Percentiles rank a stretch among this genome's conserved stretches.
phyloP scores from a whole-genome alignment of 495 filamentous ascomycete genomes.

The Aspergillus cristatus region DNA sequence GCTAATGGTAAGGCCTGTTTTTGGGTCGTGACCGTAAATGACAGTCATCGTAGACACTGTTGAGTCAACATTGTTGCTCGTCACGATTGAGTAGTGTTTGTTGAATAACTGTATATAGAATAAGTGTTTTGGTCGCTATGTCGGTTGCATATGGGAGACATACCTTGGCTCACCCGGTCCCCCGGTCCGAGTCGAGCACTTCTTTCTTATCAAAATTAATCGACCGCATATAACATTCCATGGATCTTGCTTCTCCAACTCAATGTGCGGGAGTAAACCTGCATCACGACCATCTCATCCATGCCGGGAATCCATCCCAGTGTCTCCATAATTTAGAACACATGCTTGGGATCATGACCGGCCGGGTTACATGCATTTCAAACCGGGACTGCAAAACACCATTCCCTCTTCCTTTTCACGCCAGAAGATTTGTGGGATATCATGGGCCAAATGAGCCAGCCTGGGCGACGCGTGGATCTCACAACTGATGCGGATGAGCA shows the following conservation, averaged over 20 bases:
- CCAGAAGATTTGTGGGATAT: not conserved
- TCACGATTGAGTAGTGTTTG: conserved; percentile 37
- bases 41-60: conserved; percentile 41
- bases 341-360: conserved; percentile 52
- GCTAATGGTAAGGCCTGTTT: conserved; percentile 54
- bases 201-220: conserved; percentile 42
- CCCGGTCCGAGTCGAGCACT: conserved; percentile 36
- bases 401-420: conserved; percentile 47
- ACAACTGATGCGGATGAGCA: not conserved
- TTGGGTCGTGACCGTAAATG: conserved; percentile 82
- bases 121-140: not conserved
- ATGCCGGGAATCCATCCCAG: conserved; percentile 52
- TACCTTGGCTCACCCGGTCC: conserved; percentile 60
- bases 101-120: conserved; percentile 41
- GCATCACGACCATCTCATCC: conserved; percentile 59
- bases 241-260: conserved; percentile 66
- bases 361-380: conserved; percentile 51
- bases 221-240: conserved; percentile 74
- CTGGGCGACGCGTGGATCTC: not conserved
- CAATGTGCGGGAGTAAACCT: conserved; percentile 67
- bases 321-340: conserved; percentile 54
- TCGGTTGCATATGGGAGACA: conserved; percentile 16
- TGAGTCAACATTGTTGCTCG: conserved; percentile 10
- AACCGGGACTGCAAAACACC: conserved; percentile 51
- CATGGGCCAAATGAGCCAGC: not conserved